Evolutionary conservation across 2,329 filamentous ascomycete genomes (phyloP).

Genomic region (Colletotrichum nymphaeae): DNA sequence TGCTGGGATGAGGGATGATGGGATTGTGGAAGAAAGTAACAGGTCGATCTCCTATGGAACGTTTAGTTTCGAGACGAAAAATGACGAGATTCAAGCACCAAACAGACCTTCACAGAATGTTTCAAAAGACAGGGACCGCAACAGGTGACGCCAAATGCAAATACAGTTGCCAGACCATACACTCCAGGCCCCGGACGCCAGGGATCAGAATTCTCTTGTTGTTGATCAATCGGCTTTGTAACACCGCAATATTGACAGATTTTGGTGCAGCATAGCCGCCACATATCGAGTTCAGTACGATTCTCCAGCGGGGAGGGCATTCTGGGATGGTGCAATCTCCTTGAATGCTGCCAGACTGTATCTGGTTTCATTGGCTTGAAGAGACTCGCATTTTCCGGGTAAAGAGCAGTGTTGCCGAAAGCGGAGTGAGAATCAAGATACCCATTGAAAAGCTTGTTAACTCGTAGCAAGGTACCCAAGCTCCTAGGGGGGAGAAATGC

Average conservation of each 20-base stretch:
- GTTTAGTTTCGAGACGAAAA: slow-evolving; percentile 40
- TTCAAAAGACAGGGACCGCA: slow-evolving; percentile 75
- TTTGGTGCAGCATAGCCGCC: slow-evolving; percentile 72
- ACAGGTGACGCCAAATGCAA: slow-evolving; percentile 75
- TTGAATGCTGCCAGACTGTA: slow-evolving; percentile 77
- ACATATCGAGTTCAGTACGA: slow-evolving; percentile 80
- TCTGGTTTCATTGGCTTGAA: slow-evolving; percentile 64
- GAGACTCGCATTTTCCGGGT: slow-evolving; percentile 42
- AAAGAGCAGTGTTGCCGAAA: slow-evolving; percentile 39
- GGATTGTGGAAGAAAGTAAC: slow-evolving; percentile 69
- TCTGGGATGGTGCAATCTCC: slow-evolving; percentile 71
- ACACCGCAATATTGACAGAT: slow-evolving; percentile 76
- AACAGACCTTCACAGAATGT: slow-evolving; percentile 73
- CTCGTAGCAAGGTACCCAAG: slow-evolving; percentile 72
- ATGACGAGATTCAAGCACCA: slow-evolving; percentile 6
- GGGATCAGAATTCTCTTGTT: slow-evolving; percentile 48
- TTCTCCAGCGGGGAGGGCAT: slow-evolving; percentile 76
- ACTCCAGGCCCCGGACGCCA: slow-evolving; percentile 72
- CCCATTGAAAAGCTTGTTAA: slow-evolving; percentile 74
- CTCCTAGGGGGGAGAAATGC: slow-evolving; percentile 71
- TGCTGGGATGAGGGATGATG: slow-evolving; percentile 73
- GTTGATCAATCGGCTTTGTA: slow-evolving; percentile 41
- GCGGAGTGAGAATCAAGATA: slow-evolving; percentile 64
- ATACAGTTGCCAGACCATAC: slow-evolving; percentile 72
- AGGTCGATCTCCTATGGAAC: slow-evolving; percentile 75